These are phyloP conservation scores for Termitomyces heimii DNA, from an alignment of 768 basidiomycete species.

Conservation along the genomic window DNA sequence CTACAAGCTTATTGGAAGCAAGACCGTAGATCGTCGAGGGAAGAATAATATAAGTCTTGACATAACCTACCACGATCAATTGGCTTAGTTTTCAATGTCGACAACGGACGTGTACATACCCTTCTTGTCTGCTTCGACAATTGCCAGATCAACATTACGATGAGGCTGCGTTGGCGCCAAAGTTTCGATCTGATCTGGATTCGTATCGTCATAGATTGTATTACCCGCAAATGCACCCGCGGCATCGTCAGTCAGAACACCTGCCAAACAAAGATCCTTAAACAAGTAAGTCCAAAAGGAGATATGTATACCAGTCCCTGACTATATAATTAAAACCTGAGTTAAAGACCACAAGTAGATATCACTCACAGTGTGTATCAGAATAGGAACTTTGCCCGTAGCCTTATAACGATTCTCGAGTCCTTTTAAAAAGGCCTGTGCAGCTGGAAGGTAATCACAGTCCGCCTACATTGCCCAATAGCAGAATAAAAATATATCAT, in stretches of 20 bases:
- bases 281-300: background rate
- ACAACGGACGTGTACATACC: conserved; percentile 22
- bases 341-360: background rate
- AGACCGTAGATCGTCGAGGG: conserved; percentile 59
- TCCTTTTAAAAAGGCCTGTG: conserved; percentile 44
- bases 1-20: conserved; percentile 39
- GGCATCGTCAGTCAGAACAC: conserved; percentile 39
- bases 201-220: conserved; percentile 41
- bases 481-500: background rate
- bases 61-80: conserved; percentile 32
- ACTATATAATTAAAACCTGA: conserved; percentile 23
- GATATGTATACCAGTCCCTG: conserved; percentile 37
- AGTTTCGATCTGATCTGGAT: conserved; percentile 39
- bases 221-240: conserved; percentile 31
- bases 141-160: conserved; percentile 40
- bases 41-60: conserved; percentile 43
- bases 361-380: conserved; percentile 57
- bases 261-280: conserved; percentile 13
- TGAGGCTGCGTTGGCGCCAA: conserved; percentile 42
- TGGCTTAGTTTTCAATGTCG: background rate
- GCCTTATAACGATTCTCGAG: conserved; percentile 37
- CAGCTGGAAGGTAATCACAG: conserved; percentile 38
- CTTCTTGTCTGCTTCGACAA: conserved; percentile 42
- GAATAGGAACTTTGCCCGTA: conserved; percentile 36
- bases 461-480: conserved; percentile 22